Evolutionary conservation across 2,329 filamentous ascomycete genomes (phyloP).

Genomic region (Diplodia sapinea): DNA sequence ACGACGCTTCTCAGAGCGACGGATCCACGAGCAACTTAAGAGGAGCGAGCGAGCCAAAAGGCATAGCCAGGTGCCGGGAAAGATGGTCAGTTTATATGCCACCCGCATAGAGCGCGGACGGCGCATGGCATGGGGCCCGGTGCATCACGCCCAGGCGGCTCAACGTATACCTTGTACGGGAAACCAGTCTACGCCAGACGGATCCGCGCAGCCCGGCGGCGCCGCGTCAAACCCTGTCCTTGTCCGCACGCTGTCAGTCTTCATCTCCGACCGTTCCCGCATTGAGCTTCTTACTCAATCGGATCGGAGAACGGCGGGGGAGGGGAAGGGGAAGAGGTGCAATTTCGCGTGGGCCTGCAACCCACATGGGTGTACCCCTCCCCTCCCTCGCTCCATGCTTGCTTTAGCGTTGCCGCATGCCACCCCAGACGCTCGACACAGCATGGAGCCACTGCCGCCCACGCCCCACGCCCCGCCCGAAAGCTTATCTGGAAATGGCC

Average conservation of each 20-base stretch:
- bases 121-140: background rate
- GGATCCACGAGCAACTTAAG: background rate
- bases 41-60: background rate
- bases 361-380: background rate
- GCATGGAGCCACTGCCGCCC: slow-evolving; percentile 1
- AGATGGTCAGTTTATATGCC: background rate
- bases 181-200: background rate
- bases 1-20: slow-evolving; percentile 2
- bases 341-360: background rate
- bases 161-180: background rate
- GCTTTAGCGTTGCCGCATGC: background rate
- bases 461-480: background rate
- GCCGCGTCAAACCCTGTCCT: background rate
- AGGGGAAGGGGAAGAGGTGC: no score
- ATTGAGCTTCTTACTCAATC: background rate
- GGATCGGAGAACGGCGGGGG: background rate
- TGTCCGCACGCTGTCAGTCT: background rate
- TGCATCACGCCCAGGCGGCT: slow-evolving; percentile 6
- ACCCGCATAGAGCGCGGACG: background rate
- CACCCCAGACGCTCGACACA: background rate
- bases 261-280: background rate
- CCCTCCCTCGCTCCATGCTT: no score
- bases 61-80: background rate
- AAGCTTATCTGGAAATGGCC: background rate
- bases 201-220: background rate